A percentile compares a stretch with the other conserved stretches of the same genome.
Evolutionary conservation across 192 early-diverging fungal species (phyloP).

Genomic region (Pilobolus umbonatus): DNA sequence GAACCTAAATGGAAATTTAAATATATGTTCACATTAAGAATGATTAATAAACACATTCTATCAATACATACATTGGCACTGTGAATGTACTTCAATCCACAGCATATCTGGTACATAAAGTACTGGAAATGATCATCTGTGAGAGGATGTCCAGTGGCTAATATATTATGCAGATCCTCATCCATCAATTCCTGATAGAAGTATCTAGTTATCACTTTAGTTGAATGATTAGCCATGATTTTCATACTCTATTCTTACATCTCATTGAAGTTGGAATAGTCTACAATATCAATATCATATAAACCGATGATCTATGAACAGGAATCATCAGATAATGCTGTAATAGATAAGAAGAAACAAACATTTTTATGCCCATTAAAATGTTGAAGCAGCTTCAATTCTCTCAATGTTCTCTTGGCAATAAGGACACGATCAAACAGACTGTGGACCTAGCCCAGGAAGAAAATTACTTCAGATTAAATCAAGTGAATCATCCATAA

Average conservation of each 20-base stretch:
- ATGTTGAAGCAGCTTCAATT: constrained; percentile 92
- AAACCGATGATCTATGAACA: constrained; percentile 78
- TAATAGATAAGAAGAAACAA: constrained; percentile 3
- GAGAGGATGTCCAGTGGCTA: constrained; percentile 71
- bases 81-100: constrained; percentile 92
- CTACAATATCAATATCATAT: constrained; percentile 72
- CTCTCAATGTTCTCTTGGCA: constrained; percentile 88
- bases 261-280: constrained; percentile 71
- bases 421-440: constrained; percentile 89
- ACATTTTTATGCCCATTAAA: constrained; percentile 95
- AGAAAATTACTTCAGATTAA: no score
- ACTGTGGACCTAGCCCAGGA: constrained; percentile 31
- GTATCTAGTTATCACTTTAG: no score
- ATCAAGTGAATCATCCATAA: constrained; percentile 57
- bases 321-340: background rate
- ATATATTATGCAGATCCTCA: constrained; percentile 86
- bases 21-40: background rate
- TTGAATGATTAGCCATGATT: background rate
- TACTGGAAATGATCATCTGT: constrained; percentile 89
- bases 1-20: background rate
- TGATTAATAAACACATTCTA: no score
- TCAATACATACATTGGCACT: constrained; percentile 56
- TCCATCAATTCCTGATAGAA: constrained; percentile 79
- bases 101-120: constrained; percentile 85
- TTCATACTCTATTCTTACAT: constrained; percentile 42